Base-by-base conservation (phyloP, 2,329 filamentous ascomycete species). In the Sporothrix curviconia region DNA sequence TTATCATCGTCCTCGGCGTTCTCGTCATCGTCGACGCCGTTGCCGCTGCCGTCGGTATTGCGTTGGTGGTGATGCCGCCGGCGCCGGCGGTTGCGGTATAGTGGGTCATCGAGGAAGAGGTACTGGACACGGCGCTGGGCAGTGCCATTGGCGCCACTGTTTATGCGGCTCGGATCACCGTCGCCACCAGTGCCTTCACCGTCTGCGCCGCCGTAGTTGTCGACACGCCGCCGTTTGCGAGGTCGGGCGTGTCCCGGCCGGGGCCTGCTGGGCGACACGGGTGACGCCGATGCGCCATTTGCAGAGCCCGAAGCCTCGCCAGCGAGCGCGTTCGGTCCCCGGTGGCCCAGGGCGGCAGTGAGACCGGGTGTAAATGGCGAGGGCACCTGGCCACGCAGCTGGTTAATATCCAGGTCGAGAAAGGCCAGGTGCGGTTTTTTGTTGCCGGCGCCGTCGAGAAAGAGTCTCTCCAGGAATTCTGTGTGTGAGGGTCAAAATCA, bases 401-500 rank as follows among this genome's bases (percentile, higher is more conserved):
- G 52, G 19, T 44, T 40, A n/a, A 55, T 37, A 32, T 55, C 52
- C 14, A 55, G 40, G 40, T 55, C 52, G 22, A 55, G 52, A 37
- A 55, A 55, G 14, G 52, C 52, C 42, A 55, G 14, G 32, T 55
- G 52, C 52, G 52, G 52, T 19, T 55, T 55, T 32, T 55, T 55
- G 32, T 55, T 55, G 52, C 52, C 52, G 30, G 52, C 24, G 52
- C 52, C 34, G 42, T 55, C 52, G 25, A 55, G 17, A 14, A 55
- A 55, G 25, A 55, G 39, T 15, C 25, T 43, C 30, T 61, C 57
- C 30, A 61, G 43, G 32, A 54, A 44, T 25, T 54, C 57, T 59
- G 15, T 7, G 4, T 12, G 7, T 24, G 19, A 32, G 15, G 14
- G 24, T 14, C 17, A 28, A n/a, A n/a, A 7, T 12, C 24, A 8